Conservation (phyloP, 2,329 filamentous ascomycete species). For the Venturia asperata region DNA sequence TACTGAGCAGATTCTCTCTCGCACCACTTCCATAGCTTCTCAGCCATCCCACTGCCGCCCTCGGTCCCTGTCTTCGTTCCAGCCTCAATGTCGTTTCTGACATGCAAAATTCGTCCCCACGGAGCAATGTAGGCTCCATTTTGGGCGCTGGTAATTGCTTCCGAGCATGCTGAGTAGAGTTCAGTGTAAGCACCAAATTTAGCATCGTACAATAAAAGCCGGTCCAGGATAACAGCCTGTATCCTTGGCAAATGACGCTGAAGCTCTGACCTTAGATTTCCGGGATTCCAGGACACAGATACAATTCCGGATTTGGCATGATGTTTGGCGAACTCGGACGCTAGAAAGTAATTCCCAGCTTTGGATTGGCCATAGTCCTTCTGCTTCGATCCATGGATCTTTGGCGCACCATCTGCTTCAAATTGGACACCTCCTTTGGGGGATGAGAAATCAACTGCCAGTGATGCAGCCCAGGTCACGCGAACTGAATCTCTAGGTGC, state of each 20-base stretch:
- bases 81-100: constrained; percentile 8
- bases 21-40: constrained; percentile 19
- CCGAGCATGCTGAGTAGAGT: constrained; percentile 19
- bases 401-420: constrained; percentile 7
- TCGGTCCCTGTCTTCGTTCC: constrained; percentile 13
- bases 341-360: constrained; percentile 17
- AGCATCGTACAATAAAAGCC: constrained; percentile 14
- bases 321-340: constrained; percentile 20
- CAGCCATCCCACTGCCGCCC: constrained; percentile 14
- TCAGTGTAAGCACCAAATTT: constrained; percentile 20
- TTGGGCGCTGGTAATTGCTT: constrained; percentile 11
- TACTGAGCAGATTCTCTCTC: constrained; percentile 18
- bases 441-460: not conserved
- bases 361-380: constrained; percentile 20
- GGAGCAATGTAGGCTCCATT: constrained; percentile 19
- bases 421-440: constrained; percentile 19
- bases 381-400: not conserved
- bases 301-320: constrained; percentile 18
- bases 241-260: constrained; percentile 17
- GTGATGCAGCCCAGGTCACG: constrained; percentile 20
- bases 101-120: constrained; percentile 18
- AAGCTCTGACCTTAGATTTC: constrained; percentile 19
- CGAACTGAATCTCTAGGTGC: constrained; percentile 23
- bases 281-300: constrained; percentile 20
- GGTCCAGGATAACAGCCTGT: not conserved